Percentiles rank a stretch among this genome's conserved stretches.
Evolutionary conservation across 2,329 filamentous ascomycete genomes (phyloP).

Genomic region (Dactylellina drechsleri): DNA sequence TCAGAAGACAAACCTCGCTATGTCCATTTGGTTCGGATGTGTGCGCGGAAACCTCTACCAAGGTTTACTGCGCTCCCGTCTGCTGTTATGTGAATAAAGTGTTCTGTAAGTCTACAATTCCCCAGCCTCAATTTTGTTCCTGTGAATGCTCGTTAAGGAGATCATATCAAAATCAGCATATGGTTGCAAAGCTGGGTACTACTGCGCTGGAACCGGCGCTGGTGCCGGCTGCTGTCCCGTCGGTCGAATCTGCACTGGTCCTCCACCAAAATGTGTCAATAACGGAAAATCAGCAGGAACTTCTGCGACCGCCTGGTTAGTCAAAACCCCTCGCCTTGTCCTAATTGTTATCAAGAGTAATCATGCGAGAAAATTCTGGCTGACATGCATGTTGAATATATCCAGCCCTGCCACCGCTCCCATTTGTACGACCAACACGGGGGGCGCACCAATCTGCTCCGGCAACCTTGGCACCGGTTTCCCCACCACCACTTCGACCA

Average conservation of each 20-base stretch:
- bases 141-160: neutral
- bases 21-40: constrained; percentile 13
- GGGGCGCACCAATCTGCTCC: constrained; percentile 19
- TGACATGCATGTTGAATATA: neutral
- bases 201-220: constrained; percentile 15
- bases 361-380: neutral
- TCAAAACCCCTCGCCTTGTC: neutral
- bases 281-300: neutral
- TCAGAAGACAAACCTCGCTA: constrained; percentile 13
- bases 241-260: constrained; percentile 15
- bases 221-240: constrained; percentile 31
- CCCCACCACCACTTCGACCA: neutral
- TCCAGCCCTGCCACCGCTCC: constrained; percentile 19
- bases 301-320: constrained; percentile 26
- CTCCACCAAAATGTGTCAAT: constrained; percentile 34
- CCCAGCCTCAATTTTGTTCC: neutral
- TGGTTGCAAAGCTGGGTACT: constrained; percentile 11
- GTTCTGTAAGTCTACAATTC: constrained; percentile 22
- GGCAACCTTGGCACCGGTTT: neutral
- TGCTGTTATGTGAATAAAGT: constrained; percentile 26
- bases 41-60: constrained; percentile 9
- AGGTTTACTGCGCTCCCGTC: constrained; percentile 19
- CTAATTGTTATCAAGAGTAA: neutral
- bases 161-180: constrained; percentile 10
- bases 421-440: constrained; percentile 10